Percentiles rank a stretch among this genome's conserved stretches.
phyloP scores from a whole-genome alignment of 1,139 yeast species.

The Pichia sp. region DNA sequence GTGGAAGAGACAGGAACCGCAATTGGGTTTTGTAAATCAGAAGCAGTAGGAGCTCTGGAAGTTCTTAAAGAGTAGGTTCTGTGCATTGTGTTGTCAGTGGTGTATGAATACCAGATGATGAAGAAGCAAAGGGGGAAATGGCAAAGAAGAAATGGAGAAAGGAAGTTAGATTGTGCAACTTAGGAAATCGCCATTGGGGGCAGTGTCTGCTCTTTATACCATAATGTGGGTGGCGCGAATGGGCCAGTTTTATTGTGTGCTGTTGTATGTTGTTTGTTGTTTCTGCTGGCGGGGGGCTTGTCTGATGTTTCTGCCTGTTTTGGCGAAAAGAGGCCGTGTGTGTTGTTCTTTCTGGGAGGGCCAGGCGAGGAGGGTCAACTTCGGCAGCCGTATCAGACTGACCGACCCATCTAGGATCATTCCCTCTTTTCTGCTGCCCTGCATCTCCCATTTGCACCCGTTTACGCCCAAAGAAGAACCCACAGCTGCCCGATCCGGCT shows the following conservation, averaged over 20 bases:
- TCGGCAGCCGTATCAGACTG: no score
- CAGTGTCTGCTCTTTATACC: neutral
- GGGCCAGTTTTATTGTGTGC: neutral
- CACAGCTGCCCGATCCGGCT: neutral
- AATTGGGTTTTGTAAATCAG: constrained; percentile 74
- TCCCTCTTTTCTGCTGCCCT: neutral
- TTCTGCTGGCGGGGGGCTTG: neutral
- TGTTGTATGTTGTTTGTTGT: neutral
- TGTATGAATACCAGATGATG: neutral
- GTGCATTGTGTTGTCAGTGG: constrained; percentile 43
- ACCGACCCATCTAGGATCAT: neutral
- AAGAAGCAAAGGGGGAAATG: neutral
- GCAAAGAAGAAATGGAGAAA: neutral
- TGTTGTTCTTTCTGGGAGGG: neutral
- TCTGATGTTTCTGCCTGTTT: neutral
- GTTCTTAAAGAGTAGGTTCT: constrained; percentile 80
- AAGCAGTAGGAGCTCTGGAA: constrained; percentile 74
- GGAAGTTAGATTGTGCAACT: no score
- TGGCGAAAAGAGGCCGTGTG: neutral
- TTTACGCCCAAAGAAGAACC: neutral
- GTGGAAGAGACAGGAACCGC: constrained; percentile 65
- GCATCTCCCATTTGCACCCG: no score
- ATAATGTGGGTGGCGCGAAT: neutral
- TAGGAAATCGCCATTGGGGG: neutral
- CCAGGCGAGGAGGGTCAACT: neutral